Conservation (phyloP, 352 stramenopile genomes). For the Plasmopara halstedii region DNA sequence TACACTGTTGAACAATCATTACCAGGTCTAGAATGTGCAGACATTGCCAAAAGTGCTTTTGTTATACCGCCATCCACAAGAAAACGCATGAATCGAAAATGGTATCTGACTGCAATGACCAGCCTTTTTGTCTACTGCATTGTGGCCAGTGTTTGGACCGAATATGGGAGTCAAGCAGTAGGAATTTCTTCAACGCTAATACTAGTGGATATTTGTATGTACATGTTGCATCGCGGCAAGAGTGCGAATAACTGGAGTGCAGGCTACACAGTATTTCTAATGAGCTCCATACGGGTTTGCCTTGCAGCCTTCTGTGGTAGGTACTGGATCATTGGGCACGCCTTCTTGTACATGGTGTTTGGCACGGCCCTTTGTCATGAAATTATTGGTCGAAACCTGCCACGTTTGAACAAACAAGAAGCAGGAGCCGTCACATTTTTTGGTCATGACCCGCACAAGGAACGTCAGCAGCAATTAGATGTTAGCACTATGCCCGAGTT, state of each 20-base stretch:
- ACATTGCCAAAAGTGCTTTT: slow-evolving; percentile 77
- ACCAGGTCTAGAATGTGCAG: slow-evolving; percentile 57
- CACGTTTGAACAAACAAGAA: slow-evolving; percentile 75
- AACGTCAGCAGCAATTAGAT: slow-evolving; percentile 53
- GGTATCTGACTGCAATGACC: slow-evolving; percentile 36
- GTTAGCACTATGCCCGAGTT: slow-evolving; percentile 76
- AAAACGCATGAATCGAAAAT: slow-evolving; percentile 38
- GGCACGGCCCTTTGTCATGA: slow-evolving; percentile 70
- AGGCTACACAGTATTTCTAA: slow-evolving; percentile 75
- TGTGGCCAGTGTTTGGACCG: slow-evolving; percentile 42
- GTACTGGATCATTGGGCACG: slow-evolving; percentile 78
- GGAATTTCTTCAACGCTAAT: slow-evolving; percentile 62
- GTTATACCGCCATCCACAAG: slow-evolving; percentile 50
- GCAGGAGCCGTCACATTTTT: slow-evolving; percentile 81
- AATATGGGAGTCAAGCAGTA: slow-evolving; percentile 51
- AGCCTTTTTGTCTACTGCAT: slow-evolving; percentile 55
- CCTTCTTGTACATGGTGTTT: slow-evolving; percentile 75
- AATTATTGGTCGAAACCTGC: slow-evolving; percentile 76
- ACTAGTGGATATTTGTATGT: slow-evolving; percentile 66
- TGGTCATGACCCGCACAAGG: slow-evolving; percentile 58
- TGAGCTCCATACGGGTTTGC: slow-evolving; percentile 60
- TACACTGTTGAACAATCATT: slow-evolving; percentile 75
- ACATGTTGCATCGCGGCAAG: slow-evolving; percentile 59
- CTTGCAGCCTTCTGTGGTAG: slow-evolving; percentile 55
- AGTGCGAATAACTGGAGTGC: slow-evolving; percentile 56